Evolutionary conservation across 305 asterid genomes (phyloP).

Genomic region (Ilex paraguariensis): DNA sequence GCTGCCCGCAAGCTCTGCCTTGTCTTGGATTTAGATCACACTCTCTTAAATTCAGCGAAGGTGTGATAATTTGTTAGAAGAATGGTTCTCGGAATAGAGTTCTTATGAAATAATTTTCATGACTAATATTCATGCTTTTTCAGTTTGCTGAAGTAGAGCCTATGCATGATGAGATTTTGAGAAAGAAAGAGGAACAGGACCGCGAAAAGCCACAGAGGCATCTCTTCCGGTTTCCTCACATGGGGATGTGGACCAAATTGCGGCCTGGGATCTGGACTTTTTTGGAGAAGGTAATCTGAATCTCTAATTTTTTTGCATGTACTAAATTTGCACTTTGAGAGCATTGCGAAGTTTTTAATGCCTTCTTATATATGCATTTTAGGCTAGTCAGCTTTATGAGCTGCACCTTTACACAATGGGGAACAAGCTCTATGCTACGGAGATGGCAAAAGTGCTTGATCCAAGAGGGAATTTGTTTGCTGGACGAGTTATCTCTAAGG

Average conservation of each 20-base stretch:
- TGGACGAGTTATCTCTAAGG: constrained; percentile 90
- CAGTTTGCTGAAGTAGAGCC: constrained; percentile 93
- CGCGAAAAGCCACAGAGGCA: constrained; percentile 79
- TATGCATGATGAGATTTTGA: constrained; percentile 74
- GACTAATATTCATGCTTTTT: constrained; percentile 21
- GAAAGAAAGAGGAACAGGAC: constrained; percentile 91
- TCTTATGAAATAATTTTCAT: constrained; percentile 2
- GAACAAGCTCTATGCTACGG: constrained; percentile 92
- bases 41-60: constrained; percentile 96
- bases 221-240: constrained; percentile 86
- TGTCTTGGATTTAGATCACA: constrained; percentile 96
- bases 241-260: constrained; percentile 98
- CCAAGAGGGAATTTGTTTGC: constrained; percentile 92
- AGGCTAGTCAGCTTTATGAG: constrained; percentile 90
- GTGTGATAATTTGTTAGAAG: constrained; percentile 16
- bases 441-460: constrained; percentile 98
- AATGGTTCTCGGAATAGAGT: not conserved
- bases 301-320: not conserved
- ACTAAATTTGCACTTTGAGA: not conserved
- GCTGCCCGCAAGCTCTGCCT: constrained; percentile 80
- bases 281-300: constrained; percentile 64
- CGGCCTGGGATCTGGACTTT: constrained; percentile 99
- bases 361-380: constrained; percentile 21
- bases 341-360: constrained; percentile 9
- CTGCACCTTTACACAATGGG: constrained; percentile 98